phyloP scores from a whole-genome alignment of 768 basidiomycete genomes.

The Tremella yokohamensis region DNA sequence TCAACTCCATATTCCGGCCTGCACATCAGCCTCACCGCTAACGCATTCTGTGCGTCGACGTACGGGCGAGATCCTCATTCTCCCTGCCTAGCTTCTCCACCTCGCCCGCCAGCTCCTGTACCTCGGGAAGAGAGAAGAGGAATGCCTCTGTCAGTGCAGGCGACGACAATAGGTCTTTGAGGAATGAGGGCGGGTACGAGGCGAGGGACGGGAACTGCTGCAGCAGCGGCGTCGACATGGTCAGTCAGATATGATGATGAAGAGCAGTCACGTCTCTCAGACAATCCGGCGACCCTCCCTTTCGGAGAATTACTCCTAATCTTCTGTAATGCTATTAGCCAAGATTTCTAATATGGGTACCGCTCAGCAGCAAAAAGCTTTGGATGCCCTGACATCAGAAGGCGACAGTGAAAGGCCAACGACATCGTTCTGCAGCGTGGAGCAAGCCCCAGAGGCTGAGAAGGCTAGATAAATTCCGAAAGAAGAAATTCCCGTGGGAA shows the following conservation, averaged over 20 bases:
- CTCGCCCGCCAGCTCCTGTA: conserved; percentile 69
- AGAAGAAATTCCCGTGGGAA: conserved; percentile 33
- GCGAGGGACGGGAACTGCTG: conserved; percentile 47
- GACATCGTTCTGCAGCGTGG: conserved; percentile 37
- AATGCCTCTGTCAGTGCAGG: conserved; percentile 80
- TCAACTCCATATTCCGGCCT: conserved; percentile 74
- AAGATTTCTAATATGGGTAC: no score
- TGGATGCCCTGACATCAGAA: conserved; percentile 44
- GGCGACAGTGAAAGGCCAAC: conserved; percentile 41
- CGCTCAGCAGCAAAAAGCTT: no score
- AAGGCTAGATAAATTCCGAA: conserved; percentile 27
- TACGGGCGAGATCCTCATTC: conserved; percentile 82
- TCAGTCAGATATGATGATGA: no score
- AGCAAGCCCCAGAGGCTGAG: conserved; percentile 43
- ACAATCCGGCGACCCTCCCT: no score
- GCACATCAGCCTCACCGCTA: not conserved
- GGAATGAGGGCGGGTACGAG: conserved; percentile 41
- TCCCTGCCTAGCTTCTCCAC: conserved; percentile 76
- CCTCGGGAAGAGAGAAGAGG: conserved; percentile 71
- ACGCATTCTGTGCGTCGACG: conserved; percentile 40
- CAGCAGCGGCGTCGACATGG: conserved; percentile 45
- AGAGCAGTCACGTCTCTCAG: no score
- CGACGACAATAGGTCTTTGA: conserved; percentile 83
- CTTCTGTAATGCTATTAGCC: no score
- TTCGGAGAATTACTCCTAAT: no score